phyloP scores from a whole-genome alignment of 2,329 filamentous ascomycete species.

The Colletotrichum chlorophyti region DNA sequence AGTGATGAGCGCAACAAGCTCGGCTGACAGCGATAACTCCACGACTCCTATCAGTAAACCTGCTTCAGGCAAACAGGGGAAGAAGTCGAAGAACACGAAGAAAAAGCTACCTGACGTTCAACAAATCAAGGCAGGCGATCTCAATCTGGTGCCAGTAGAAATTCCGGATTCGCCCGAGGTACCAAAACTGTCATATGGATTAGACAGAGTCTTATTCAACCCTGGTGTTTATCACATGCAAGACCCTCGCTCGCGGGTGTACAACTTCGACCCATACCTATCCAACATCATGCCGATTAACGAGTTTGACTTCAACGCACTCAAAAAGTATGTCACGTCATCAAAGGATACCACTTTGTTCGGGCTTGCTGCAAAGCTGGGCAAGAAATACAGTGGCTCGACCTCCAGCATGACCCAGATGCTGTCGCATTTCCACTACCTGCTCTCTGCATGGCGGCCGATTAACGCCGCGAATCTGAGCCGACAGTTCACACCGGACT shows the following conservation, averaged over 20 bases:
- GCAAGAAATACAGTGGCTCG: constrained; percentile 88
- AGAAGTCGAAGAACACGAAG: background rate
- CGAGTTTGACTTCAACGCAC: constrained; percentile 89
- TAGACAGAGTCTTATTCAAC: constrained; percentile 95
- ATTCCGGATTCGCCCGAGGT: constrained; percentile 44
- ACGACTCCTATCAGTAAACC: background rate
- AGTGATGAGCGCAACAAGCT: too few relatives aligned
- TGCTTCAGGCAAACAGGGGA: background rate
- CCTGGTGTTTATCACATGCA: constrained; percentile 91
- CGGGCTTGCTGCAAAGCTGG: constrained; percentile 68
- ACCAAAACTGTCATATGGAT: constrained; percentile 73
- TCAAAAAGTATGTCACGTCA: constrained; percentile 90
- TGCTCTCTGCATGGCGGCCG: constrained; percentile 83
- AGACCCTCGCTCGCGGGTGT: constrained; percentile 85
- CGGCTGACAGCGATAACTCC: background rate
- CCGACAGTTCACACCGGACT: constrained; percentile 66
- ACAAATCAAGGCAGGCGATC: background rate
- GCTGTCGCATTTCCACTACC: constrained; percentile 89
- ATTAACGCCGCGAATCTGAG: constrained; percentile 74
- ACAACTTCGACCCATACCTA: constrained; percentile 96
- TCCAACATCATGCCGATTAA: constrained; percentile 89
- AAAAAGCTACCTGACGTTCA: constrained; percentile 1
- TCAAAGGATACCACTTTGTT: constrained; percentile 80
- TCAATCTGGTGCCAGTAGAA: constrained; percentile 41
- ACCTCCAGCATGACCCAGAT: constrained; percentile 95